Percentiles rank a stretch among this genome's conserved stretches.
Conservation (phyloP, 495 filamentous ascomycete species). For the Xylaria flabelliformis region DNA sequence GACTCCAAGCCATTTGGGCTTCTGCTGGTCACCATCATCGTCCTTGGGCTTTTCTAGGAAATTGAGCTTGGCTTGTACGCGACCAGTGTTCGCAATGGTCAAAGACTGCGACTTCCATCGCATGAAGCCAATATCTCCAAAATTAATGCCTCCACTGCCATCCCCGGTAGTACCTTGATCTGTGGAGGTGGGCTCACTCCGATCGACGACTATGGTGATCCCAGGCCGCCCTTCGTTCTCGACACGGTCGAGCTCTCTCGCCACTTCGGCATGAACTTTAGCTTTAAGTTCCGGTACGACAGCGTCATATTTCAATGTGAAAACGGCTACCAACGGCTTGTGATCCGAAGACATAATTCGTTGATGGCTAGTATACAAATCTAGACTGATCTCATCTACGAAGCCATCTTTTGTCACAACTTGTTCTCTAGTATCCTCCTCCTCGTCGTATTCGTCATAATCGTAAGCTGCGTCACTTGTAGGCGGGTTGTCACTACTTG, state of each 20-base stretch:
- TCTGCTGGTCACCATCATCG: constrained; percentile 44
- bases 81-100: constrained; percentile 90
- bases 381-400: constrained; percentile 68
- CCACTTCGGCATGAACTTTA: constrained; percentile 84
- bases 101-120: constrained; percentile 66
- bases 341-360: constrained; percentile 92
- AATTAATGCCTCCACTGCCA: constrained; percentile 67
- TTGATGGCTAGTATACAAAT: constrained; percentile 86
- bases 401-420: constrained; percentile 62
- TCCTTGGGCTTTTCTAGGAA: constrained; percentile 74
- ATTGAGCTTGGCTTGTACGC: constrained; percentile 73
- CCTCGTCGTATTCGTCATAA: constrained; percentile 68
- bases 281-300: constrained; percentile 83
- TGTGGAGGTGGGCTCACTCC: constrained; percentile 35
- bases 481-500: constrained; percentile 49
- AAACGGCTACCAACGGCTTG: constrained; percentile 84
- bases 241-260: constrained; percentile 82
- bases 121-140: constrained; percentile 75
- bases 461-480: constrained; percentile 51
- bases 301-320: constrained; percentile 81
- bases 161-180: constrained; percentile 31
- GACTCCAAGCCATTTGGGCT: constrained; percentile 71
- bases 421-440: constrained; percentile 45
- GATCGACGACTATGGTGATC: constrained; percentile 84
- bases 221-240: constrained; percentile 91